Conservation (phyloP, 345 rosid genomes). For the Salix viminalis region DNA sequence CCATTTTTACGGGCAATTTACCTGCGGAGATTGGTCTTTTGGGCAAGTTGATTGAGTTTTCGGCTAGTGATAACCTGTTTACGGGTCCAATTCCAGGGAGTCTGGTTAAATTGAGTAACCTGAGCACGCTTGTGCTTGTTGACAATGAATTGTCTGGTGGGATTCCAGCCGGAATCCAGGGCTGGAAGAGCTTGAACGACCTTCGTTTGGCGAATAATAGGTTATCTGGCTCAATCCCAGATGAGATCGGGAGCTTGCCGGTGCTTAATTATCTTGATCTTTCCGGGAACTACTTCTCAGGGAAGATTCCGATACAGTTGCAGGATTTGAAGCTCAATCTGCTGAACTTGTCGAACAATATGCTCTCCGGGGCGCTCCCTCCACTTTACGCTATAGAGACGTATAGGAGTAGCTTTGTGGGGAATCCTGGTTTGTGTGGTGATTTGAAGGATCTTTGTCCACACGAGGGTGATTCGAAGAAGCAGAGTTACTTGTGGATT, state of each 20-base stretch:
- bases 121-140: conserved; percentile 67
- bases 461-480: conserved; percentile 25
- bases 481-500: conserved; percentile 49
- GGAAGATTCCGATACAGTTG: conserved; percentile 56
- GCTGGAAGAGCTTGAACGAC: conserved; percentile 64
- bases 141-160: conserved; percentile 58
- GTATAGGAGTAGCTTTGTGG: conserved; percentile 53
- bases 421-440: conserved; percentile 76
- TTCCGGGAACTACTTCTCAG: conserved; percentile 61
- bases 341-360: conserved; percentile 71
- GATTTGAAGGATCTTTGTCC: conserved; percentile 59
- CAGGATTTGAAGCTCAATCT: conserved; percentile 76
- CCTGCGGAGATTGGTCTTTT: conserved; percentile 55
- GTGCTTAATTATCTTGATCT: conserved; percentile 91
- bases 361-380: conserved; percentile 64
- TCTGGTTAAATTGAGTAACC: conserved; percentile 44
- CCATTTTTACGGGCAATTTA: conserved; percentile 51
- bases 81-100: conserved; percentile 48
- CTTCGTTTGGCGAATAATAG: conserved; percentile 61
- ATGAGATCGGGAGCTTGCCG: conserved; percentile 55
- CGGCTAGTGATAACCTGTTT: conserved; percentile 44
- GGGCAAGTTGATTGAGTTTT: conserved; percentile 46
- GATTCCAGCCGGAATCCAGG: conserved; percentile 50
- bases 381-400: conserved; percentile 49
- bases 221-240: conserved; percentile 63